These are phyloP conservation scores for Cyberlindnera meyerae DNA, from an alignment of 805 yeast species.

Conservation along the genomic window DNA sequence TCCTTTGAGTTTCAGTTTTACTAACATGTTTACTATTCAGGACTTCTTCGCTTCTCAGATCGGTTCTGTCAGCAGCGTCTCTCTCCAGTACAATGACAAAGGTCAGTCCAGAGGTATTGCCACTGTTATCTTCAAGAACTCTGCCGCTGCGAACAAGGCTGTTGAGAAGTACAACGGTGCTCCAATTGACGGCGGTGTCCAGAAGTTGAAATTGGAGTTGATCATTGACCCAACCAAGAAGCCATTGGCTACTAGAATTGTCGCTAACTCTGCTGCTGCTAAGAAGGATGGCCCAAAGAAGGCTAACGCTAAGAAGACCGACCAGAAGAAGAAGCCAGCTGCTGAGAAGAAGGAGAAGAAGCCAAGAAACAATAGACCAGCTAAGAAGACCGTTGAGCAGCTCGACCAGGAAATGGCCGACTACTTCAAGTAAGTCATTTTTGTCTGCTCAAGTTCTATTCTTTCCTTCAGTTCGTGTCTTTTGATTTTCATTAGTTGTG, in stretches of 20 bases:
- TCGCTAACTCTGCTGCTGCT: slow-evolving; percentile 40
- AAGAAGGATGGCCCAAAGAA: no score
- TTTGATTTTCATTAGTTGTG: neutral
- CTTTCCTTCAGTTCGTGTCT: neutral
- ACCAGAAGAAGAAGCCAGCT: slow-evolving; percentile 16
- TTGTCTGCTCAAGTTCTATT: no score
- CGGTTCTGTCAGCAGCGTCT: slow-evolving; percentile 74
- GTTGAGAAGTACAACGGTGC: slow-evolving; percentile 85
- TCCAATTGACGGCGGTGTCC: slow-evolving; percentile 84
- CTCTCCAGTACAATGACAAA: slow-evolving; percentile 74
- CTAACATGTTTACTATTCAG: slow-evolving; percentile 39
- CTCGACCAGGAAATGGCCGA: slow-evolving; percentile 98
- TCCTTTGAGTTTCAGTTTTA: neutral
- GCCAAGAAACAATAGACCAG: slow-evolving; percentile 36
- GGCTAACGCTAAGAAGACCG: slow-evolving; percentile 1
- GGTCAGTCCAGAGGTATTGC: slow-evolving; percentile 93
- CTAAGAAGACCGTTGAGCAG: slow-evolving; percentile 80
- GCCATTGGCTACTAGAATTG: slow-evolving; percentile 71
- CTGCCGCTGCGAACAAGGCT: slow-evolving; percentile 70
- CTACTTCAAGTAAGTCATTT: slow-evolving; percentile 60
- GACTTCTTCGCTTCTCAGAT: slow-evolving; percentile 85
- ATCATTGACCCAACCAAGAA: slow-evolving; percentile 78
- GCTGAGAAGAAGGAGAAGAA: slow-evolving; percentile 14
- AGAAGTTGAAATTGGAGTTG: slow-evolving; percentile 72
- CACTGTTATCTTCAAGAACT: slow-evolving; percentile 68